Evolutionary conservation across 768 basidiomycete genomes (phyloP), one percentile per base, ranked within the genome.

Genomic region (Bullera alba): DNA sequence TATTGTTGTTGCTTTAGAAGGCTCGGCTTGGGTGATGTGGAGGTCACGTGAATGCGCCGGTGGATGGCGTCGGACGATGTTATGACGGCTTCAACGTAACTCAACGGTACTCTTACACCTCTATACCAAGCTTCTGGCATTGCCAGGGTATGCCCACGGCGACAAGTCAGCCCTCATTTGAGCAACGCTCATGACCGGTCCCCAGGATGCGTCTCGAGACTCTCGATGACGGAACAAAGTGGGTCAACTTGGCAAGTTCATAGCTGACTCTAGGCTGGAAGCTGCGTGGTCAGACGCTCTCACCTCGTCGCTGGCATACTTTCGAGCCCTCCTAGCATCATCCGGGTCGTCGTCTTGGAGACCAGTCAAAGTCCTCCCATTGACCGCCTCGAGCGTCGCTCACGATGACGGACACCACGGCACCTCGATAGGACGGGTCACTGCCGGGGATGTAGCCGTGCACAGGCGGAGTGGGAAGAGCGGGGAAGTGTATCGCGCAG

Each of bases 271-370:
- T 39, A 90, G 89, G 57, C 77, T 91, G 57, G 83, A 83, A 61
- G 81, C 87, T 71, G 81, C 85, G 35, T 92, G 89, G 88, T 81
- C 82, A 56, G 75, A 78, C 52, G 83, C 89, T 15, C 77, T 93
- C 50, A 79, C 77, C 60, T 77, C 79, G 53, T 87, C 89, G 45
- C 84, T 90, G 61, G 73, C 79, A 41, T 81, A 82, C 64, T 90
- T 91, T 75, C 79, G 84, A 53, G 81, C 83, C 51, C 78, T 91
- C 8, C 77, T 93, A 42, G 79, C 83, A 5, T 85, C 86, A 4
- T 75, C 83, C 41, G 75, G 80, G 12, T 80, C 84, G 1, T 70
- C 75, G 8, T 83, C 87, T 42, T 95, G 91, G 91, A 91, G 83
- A 65, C 81, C 87, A 22, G 78, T 92, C 19, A 51, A 58, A 6